phyloP scores from a whole-genome alignment of 1,139 yeast species.

The Suhomyces chickasaworum region DNA sequence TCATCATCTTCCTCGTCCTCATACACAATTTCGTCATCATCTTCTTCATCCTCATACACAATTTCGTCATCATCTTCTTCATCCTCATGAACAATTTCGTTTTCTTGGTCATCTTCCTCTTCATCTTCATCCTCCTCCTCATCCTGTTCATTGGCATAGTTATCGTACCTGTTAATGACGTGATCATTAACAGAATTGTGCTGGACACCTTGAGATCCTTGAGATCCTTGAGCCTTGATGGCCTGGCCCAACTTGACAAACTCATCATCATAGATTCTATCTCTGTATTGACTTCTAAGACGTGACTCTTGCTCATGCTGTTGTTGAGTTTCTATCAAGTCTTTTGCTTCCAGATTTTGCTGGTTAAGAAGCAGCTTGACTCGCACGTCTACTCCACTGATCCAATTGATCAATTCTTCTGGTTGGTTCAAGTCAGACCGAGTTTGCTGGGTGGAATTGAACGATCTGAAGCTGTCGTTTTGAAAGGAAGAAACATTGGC shows the following conservation, averaged over 20 bases:
- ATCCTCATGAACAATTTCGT: slow-evolving; percentile 14
- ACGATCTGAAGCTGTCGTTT: slow-evolving; percentile 1
- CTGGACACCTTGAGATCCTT: too few species aligned
- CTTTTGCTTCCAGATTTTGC: slow-evolving; percentile 40
- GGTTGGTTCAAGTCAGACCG: slow-evolving; percentile 9
- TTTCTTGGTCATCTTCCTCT: slow-evolving; percentile 10
- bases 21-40: slow-evolving; percentile 11
- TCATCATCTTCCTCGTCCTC: slow-evolving; percentile 12
- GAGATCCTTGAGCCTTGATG: slow-evolving; percentile 19
- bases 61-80: slow-evolving; percentile 6
- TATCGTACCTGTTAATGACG: neutral
- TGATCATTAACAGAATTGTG: too few species aligned
- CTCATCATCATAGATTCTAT: slow-evolving; percentile 39
- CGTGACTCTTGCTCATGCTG: slow-evolving; percentile 32
- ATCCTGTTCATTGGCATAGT: too few species aligned
- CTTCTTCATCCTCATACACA: slow-evolving; percentile 2
- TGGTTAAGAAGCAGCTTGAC: slow-evolving; percentile 41
- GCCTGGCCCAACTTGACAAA: slow-evolving; percentile 40
- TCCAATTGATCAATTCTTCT: slow-evolving; percentile 55
- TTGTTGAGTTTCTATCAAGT: slow-evolving; percentile 26
- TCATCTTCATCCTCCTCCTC: slow-evolving; percentile 13
- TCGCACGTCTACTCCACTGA: slow-evolving; percentile 46
- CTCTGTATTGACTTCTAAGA: slow-evolving; percentile 28
- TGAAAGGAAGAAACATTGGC: neutral
- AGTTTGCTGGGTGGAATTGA: neutral